Base-by-base conservation (phyloP, 805 yeast species). In the Zygotorulaspora chibaensis region DNA sequence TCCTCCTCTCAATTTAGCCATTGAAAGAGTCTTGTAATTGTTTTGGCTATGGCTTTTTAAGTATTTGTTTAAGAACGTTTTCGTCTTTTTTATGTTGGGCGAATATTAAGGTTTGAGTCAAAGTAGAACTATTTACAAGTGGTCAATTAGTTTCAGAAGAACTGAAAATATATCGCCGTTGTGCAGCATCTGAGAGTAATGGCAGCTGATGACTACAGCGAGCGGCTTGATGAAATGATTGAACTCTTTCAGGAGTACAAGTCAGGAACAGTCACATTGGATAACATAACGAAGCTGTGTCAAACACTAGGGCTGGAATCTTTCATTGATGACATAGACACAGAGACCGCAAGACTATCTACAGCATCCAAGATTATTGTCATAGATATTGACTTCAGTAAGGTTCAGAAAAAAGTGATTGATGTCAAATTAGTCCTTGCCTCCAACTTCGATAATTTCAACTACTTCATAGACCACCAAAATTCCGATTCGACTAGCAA, bases 301-400 rank as follows among this genome's bases (percentile, higher is more conserved):
- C 66, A 65, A 40, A 63, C 67, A 1, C 45, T 65, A 16, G 63
- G 62, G 7, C 42, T 65, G 28, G 69, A 65, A 43, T 63, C 68
- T 1, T 65, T 65, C 39, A 59, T 59, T 3, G 69, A 65, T 40
- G 62, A 60, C 39, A 45, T 65, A 3, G 62, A 56, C 37, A 40
- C 45, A 3, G 54, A 56, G 16, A 50, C 52, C 3, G 54, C 65
- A 12, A 54, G 70, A 40, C 44, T 66, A 7, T 66, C 70, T 0
- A 62, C 67, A 2, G 70, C 70, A 1, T 65, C 69, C 2, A 65
- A 65, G 31, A 66, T 66, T 36, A 59, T 66, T 13, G 70, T 66
- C 25, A 60, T 66, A 27, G 70, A 66, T 48, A 64, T 66, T 18
- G 70, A 66, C 43, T 66, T 62, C 43, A 54, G 55, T 16, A 63